Evolutionary conservation across 2,329 filamentous ascomycete genomes (phyloP).

Genomic region (Lachnellula subtilissima): DNA sequence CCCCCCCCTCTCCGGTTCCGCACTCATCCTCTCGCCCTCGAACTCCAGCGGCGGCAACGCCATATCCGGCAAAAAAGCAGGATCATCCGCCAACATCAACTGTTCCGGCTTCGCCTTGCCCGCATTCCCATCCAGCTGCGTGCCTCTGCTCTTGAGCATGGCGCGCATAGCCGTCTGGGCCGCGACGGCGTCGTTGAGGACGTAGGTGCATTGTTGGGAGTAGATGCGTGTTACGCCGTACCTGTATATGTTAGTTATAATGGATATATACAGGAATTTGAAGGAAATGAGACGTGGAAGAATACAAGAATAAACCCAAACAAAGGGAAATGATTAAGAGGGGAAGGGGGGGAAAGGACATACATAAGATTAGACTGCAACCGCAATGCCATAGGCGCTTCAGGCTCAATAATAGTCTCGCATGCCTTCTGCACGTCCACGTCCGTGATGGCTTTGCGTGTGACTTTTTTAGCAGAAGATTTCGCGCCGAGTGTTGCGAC

Average conservation of each 20-base stretch:
- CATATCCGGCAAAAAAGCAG: slow-evolving; percentile 67
- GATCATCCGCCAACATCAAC: slow-evolving; percentile 76
- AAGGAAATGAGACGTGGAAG: neutral
- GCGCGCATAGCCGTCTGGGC: slow-evolving; percentile 68
- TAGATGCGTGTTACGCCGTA: slow-evolving; percentile 84
- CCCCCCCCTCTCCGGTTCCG: neutral
- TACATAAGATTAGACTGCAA: slow-evolving; percentile 84
- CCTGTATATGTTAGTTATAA: slow-evolving; percentile 33
- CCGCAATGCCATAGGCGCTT: slow-evolving; percentile 81
- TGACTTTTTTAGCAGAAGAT: slow-evolving; percentile 66
- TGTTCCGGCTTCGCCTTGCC: slow-evolving; percentile 71
- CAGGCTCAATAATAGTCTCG: slow-evolving; percentile 78
- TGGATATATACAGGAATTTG: neutral
- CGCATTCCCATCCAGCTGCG: slow-evolving; percentile 67
- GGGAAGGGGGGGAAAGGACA: slow-evolving; percentile 21
- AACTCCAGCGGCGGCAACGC: slow-evolving; percentile 55
- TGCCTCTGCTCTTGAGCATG: slow-evolving; percentile 58
- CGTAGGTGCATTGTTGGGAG: slow-evolving; percentile 79
- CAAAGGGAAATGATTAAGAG: neutral
- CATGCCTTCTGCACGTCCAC: slow-evolving; percentile 87
- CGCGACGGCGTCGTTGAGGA: slow-evolving; percentile 73
- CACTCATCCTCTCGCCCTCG: slow-evolving; percentile 27
- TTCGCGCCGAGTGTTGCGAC: slow-evolving; percentile 81
- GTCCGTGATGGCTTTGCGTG: slow-evolving; percentile 78
- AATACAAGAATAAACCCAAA: neutral